Evolutionary conservation across 208 protist species (phyloP).

Genomic region (Leishmania amazonensis): DNA sequence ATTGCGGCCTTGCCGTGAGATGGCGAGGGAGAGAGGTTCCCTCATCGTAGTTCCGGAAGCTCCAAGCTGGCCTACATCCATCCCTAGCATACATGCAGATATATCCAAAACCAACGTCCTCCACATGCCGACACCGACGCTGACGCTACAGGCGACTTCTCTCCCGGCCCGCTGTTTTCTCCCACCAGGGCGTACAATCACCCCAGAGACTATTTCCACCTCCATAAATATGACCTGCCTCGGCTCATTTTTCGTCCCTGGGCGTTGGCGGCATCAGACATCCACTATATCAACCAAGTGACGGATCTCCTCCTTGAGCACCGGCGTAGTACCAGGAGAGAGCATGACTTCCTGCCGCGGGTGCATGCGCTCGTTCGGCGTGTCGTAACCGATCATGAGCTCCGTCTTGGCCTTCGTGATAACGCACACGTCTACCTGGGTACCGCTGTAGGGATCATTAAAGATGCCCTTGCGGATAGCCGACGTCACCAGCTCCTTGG

Average conservation of each 20-base stretch:
- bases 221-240: neutral
- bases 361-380: slow-evolving; percentile 85
- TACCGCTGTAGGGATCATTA: slow-evolving; percentile 99
- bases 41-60: neutral
- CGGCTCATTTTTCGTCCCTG: neutral
- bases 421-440: slow-evolving; percentile 99
- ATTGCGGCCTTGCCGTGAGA: neutral
- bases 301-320: slow-evolving; percentile 79
- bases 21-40: neutral
- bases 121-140: neutral
- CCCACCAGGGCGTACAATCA: neutral
- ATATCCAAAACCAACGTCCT: neutral
- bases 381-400: slow-evolving; percentile 82
- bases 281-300: slow-evolving; percentile 80
- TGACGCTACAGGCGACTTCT: neutral
- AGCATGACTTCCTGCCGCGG: slow-evolving; percentile 74
- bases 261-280: slow-evolving; percentile 24
- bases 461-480: slow-evolving; percentile 99
- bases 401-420: slow-evolving; percentile 94
- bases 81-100: neutral
- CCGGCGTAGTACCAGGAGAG: slow-evolving; percentile 79
- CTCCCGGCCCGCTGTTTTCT: neutral
- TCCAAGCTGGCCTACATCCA: neutral
- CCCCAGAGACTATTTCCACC: too few relatives aligned
- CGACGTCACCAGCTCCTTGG: slow-evolving; percentile 96